A percentile compares a stretch with the other conserved stretches of the same genome.
These are phyloP conservation scores for Alnus glutinosa DNA, from an alignment of 306 rosid genomes.

Conservation along the genomic window DNA sequence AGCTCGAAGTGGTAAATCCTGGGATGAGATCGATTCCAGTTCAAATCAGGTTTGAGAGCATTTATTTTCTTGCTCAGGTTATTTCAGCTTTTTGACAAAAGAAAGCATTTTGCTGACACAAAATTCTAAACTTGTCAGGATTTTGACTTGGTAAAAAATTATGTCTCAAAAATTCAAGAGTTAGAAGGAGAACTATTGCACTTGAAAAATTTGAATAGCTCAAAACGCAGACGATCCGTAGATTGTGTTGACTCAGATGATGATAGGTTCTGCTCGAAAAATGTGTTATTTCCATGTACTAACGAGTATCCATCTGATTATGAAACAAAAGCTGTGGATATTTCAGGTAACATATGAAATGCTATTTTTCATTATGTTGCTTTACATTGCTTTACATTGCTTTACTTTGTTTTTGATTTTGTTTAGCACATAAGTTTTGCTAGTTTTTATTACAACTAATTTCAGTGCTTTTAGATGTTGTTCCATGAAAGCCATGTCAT, in stretches of 20 bases:
- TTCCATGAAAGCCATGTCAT: background rate
- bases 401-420: slow-evolving; percentile 4
- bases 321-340: slow-evolving; percentile 58
- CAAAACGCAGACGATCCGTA: slow-evolving; percentile 39
- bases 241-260: slow-evolving; percentile 70
- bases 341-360: slow-evolving; percentile 53
- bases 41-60: slow-evolving; percentile 58
- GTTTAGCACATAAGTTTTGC: background rate
- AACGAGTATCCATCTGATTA: slow-evolving; percentile 65
- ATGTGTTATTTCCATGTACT: slow-evolving; percentile 51
- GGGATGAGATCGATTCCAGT: slow-evolving; percentile 86
- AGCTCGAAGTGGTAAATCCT: slow-evolving; percentile 78
- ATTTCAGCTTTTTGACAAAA: slow-evolving; percentile 6
- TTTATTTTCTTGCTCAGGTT: slow-evolving; percentile 3
- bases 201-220: slow-evolving; percentile 41
- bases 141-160: slow-evolving; percentile 64
- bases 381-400: background rate
- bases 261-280: slow-evolving; percentile 51
- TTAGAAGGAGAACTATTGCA: slow-evolving; percentile 66
- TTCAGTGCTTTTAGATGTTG: background rate
- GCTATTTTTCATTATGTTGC: background rate
- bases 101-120: slow-evolving; percentile 9
- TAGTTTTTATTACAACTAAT: slow-evolving; percentile 1
- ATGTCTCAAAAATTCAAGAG: slow-evolving; percentile 78
- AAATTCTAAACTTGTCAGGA: slow-evolving; percentile 51